These are phyloP conservation scores for Coemansia reversa DNA, from an alignment of 192 early-diverging fungal genomes.

Conservation along the genomic window DNA sequence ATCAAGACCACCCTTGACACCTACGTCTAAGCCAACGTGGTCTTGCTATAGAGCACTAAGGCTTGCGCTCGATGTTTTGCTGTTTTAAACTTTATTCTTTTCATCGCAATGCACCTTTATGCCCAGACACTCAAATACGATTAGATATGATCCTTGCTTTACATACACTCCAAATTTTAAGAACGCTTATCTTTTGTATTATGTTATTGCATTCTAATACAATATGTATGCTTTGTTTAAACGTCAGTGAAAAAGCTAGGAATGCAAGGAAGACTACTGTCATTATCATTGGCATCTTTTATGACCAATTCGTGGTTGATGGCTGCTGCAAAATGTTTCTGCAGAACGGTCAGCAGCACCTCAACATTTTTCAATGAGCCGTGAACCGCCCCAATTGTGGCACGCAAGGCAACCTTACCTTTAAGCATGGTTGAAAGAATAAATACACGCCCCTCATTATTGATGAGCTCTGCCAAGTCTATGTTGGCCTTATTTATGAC, in stretches of 20 bases:
- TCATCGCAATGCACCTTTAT: constrained; percentile 5
- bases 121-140: too few species aligned
- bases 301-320: too few species aligned
- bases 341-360: constrained; percentile 1
- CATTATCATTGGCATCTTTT: too few species aligned
- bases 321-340: not conserved
- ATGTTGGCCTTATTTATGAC: constrained; percentile 33
- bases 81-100: not conserved
- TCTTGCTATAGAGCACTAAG: too few species aligned
- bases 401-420: constrained; percentile 31
- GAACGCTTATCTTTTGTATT: too few species aligned
- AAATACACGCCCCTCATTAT: constrained; percentile 44
- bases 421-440: constrained; percentile 34
- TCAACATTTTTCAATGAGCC: constrained; percentile 13
- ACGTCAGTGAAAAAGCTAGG: not conserved
- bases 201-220: not conserved
- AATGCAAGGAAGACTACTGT: too few species aligned
- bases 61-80: too few species aligned
- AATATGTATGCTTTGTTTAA: constrained; percentile 9
- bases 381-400: constrained; percentile 31
- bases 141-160: too few species aligned
- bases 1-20: constrained; percentile 58
- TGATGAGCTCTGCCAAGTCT: constrained; percentile 22
- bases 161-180: too few species aligned
- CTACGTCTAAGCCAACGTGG: constrained; percentile 42